Percentiles rank a stretch among this genome's conserved stretches.
Conservation (phyloP, 2,329 filamentous ascomycete genomes). For the Dactylellina parvicollis region DNA sequence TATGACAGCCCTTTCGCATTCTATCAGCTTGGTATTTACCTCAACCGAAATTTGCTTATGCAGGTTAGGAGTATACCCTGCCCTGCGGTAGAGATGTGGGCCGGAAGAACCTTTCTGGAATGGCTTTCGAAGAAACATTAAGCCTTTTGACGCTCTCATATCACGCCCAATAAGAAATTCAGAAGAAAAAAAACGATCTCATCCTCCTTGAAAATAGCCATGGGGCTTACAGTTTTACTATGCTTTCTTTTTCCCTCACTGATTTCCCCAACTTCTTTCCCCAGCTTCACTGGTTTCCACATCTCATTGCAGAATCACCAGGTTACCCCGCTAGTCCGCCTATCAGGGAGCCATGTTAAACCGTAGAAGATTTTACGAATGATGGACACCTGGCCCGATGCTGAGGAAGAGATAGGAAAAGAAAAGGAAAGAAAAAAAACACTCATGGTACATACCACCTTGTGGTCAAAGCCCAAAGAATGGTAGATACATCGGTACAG, state of each 20-base stretch:
- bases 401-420: neutral
- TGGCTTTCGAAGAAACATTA: constrained; percentile 28
- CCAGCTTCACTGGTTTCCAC: constrained; percentile 21
- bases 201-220: constrained; percentile 3
- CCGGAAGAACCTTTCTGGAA: constrained; percentile 53
- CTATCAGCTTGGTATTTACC: constrained; percentile 53
- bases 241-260: neutral
- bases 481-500: constrained; percentile 1
- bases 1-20: constrained; percentile 47
- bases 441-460: constrained; percentile 45
- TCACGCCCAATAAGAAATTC: constrained; percentile 34
- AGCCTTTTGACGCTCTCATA: constrained; percentile 22
- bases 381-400: constrained; percentile 11
- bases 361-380: constrained; percentile 16
- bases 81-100: constrained; percentile 33
- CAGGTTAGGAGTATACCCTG: constrained; percentile 35
- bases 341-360: constrained; percentile 36
- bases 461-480: constrained; percentile 34
- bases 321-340: constrained; percentile 42
- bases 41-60: constrained; percentile 54
- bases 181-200: constrained; percentile 37
- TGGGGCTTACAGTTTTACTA: neutral
- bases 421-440: constrained; percentile 36
- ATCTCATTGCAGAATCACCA: constrained; percentile 17
- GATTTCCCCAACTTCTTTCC: constrained; percentile 42